Percentiles rank a stretch among this genome's conserved stretches.
Evolutionary conservation across 2,329 filamentous ascomycete species (phyloP).

Genomic region (Pseudopithomyces chartarum): DNA sequence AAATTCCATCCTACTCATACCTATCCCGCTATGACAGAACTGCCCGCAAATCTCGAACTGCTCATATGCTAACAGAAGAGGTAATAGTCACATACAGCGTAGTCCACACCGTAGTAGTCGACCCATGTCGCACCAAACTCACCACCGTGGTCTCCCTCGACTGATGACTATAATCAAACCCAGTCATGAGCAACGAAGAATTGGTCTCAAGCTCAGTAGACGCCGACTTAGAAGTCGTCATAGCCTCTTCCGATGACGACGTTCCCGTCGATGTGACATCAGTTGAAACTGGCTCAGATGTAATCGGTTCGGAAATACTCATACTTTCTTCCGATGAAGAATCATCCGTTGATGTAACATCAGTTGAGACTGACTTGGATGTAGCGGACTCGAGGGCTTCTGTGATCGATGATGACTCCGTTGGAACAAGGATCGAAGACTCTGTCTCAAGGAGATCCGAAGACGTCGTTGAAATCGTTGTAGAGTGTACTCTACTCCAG

Average conservation of each 20-base stretch:
- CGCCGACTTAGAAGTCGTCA: too few relatives aligned
- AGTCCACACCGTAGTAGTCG: background rate
- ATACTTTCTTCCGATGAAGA: too few relatives aligned
- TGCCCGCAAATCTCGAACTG: too few relatives aligned
- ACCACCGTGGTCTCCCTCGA: background rate
- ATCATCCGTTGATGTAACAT: too few relatives aligned
- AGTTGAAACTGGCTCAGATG: too few relatives aligned
- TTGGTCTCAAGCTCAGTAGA: too few relatives aligned
- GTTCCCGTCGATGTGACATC: too few relatives aligned
- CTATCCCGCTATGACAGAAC: background rate
- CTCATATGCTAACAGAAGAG: too few relatives aligned
- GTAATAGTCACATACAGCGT: background rate
- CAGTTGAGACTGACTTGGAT: too few relatives aligned
- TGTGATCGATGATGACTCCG: background rate
- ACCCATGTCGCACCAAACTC: background rate
- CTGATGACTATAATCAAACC: background rate
- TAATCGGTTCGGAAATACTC: background rate
- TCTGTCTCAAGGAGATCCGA: too few relatives aligned
- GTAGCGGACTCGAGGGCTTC: background rate
- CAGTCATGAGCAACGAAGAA: background rate
- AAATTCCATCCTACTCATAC: background rate
- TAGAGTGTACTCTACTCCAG: background rate
- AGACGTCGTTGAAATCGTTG: background rate
- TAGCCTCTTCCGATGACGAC: too few relatives aligned
- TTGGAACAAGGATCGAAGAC: background rate